These are phyloP conservation scores for Boletus sp. DNA, from an alignment of 1,284 basidiomycete genomes.

Conservation along the genomic window DNA sequence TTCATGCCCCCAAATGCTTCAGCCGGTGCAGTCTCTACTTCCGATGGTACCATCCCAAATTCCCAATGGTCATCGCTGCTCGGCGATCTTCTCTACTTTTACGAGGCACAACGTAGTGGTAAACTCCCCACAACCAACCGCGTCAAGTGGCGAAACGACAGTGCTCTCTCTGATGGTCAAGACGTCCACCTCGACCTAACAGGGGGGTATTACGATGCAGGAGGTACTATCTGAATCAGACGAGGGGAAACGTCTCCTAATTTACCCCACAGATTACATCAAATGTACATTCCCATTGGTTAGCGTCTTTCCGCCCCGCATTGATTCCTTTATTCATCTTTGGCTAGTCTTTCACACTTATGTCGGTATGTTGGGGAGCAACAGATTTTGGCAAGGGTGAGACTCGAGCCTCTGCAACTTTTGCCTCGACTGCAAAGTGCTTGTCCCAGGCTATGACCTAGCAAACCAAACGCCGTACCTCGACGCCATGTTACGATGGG, in stretches of 20 bases:
- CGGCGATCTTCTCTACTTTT: conserved; percentile 83
- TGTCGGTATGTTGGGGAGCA: conserved; percentile 86
- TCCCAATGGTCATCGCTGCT: conserved; percentile 79
- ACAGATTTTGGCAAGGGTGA: conserved; percentile 76
- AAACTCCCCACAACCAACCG: conserved; percentile 67
- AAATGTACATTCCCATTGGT: conserved; percentile 83
- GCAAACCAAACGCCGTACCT: conserved; percentile 87
- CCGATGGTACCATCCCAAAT: conserved; percentile 49
- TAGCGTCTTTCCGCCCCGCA: conserved; percentile 16
- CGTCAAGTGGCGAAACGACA: conserved; percentile 85
- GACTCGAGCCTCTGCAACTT: not conserved
- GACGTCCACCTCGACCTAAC: conserved; percentile 74
- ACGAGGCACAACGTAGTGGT: conserved; percentile 88
- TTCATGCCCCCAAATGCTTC: conserved; percentile 64
- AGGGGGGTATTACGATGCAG: conserved; percentile 92
- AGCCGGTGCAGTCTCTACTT: conserved; percentile 52
- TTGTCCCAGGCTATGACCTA: conserved; percentile 67
- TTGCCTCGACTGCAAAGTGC: not conserved
- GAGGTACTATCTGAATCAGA: conserved; percentile 46
- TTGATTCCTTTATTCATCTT: conserved; percentile 1
- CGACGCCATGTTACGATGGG: conserved; percentile 85
- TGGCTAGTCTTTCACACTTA: conserved; percentile 69
- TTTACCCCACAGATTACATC: conserved; percentile 67
- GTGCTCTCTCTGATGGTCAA: conserved; percentile 72
- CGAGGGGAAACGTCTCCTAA: conserved; percentile 2